These are phyloP conservation scores for Trichoderma harzianum DNA, from an alignment of 2,329 filamentous ascomycete genomes.

Conservation along the genomic window DNA sequence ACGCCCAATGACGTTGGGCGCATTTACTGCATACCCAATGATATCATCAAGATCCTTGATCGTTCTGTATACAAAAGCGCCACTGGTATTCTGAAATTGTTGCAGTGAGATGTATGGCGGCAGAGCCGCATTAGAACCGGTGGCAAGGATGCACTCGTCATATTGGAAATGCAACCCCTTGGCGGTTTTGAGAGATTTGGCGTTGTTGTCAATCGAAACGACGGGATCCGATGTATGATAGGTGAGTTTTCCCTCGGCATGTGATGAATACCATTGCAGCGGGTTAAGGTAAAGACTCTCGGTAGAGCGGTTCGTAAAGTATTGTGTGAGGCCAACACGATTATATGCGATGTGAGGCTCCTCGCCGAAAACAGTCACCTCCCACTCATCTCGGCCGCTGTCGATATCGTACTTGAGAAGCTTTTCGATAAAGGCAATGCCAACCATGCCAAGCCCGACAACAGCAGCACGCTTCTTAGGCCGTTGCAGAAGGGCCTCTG, in stretches of 20 bases:
- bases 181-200: conserved; percentile 67
- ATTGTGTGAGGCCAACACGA: conserved; percentile 81
- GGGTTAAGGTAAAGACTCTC: conserved; percentile 89
- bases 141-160: conserved; percentile 79
- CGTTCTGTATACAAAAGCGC: conserved; percentile 85
- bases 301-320: conserved; percentile 80
- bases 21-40: conserved; percentile 66
- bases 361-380: conserved; percentile 82
- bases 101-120: conserved; percentile 59
- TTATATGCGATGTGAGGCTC: conserved; percentile 88
- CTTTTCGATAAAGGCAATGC: conserved; percentile 86
- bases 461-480: conserved; percentile 56
- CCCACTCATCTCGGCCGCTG: conserved; percentile 61
- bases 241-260: background rate
- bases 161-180: conserved; percentile 69
- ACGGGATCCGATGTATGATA: conserved; percentile 30
- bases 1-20: conserved; percentile 62
- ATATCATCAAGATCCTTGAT: conserved; percentile 77
- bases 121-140: conserved; percentile 79
- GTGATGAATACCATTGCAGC: conserved; percentile 62
- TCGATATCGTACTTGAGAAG: conserved; percentile 79
- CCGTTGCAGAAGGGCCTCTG: background rate
- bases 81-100: conserved; percentile 68
- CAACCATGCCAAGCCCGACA: conserved; percentile 89
- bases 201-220: conserved; percentile 57